Conservation (phyloP, 1,139 yeast species). For the Blastobotrys ciferrii region DNA sequence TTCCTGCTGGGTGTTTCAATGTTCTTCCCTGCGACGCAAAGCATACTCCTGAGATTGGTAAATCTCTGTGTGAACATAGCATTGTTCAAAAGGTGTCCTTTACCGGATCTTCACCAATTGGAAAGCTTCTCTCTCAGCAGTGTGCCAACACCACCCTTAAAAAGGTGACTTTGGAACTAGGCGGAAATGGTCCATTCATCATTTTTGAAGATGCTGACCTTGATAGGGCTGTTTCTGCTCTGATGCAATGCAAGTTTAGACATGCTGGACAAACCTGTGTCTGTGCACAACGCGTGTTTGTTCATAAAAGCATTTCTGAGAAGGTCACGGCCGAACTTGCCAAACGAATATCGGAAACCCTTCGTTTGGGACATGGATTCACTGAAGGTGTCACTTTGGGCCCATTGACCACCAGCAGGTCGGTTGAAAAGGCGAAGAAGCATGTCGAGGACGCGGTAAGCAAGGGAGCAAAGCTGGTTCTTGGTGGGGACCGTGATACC, state of each 20-base stretch:
- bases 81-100: constrained; percentile 74
- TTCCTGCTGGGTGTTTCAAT: constrained; percentile 78
- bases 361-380: constrained; percentile 71
- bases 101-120: constrained; percentile 85
- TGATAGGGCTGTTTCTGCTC: constrained; percentile 69
- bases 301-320: constrained; percentile 57
- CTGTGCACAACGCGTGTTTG: constrained; percentile 70
- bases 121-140: constrained; percentile 73
- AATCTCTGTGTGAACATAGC: constrained; percentile 63
- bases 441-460: constrained; percentile 70
- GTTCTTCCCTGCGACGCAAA: constrained; percentile 49
- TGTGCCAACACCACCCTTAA: constrained; percentile 65
- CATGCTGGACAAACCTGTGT: constrained; percentile 79
- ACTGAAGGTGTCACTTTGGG: constrained; percentile 69
- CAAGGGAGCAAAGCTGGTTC: constrained; percentile 65
- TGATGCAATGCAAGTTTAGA: constrained; percentile 63
- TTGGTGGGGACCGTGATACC: constrained; percentile 71
- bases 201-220: constrained; percentile 80
- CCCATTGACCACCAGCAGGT: constrained; percentile 66
- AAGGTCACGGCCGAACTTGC: constrained; percentile 52
- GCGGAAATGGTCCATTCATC: constrained; percentile 90
- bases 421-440: constrained; percentile 61
- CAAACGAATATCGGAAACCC: constrained; percentile 45
- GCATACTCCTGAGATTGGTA: constrained; percentile 56
- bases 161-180: constrained; percentile 79